Conservation (phyloP, 768 basidiomycete genomes). For the Lyophyllum shimeji region DNA sequence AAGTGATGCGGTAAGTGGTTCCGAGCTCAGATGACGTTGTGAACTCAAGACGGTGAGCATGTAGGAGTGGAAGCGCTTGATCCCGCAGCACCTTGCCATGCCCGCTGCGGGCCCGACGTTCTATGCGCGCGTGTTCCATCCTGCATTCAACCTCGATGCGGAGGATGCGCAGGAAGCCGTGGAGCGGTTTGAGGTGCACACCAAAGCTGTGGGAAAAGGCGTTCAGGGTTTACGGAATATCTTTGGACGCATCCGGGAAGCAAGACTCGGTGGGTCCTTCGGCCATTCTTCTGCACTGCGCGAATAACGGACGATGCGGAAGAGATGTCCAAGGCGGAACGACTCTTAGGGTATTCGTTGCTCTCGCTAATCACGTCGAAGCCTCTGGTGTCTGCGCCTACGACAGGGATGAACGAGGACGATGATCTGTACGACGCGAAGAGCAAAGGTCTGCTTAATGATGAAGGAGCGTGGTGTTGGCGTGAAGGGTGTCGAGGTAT, state of each 20-base stretch:
- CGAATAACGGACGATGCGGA: background rate
- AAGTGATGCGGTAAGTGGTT: conserved; percentile 60
- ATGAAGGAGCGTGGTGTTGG: conserved; percentile 87
- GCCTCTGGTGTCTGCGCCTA: conserved; percentile 49
- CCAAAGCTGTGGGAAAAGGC: conserved; percentile 63
- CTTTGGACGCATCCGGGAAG: conserved; percentile 63
- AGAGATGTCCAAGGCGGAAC: conserved; percentile 82
- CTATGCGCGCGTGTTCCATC: conserved; percentile 80
- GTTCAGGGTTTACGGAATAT: conserved; percentile 65
- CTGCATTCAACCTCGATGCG: conserved; percentile 77
- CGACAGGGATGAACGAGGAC: conserved; percentile 47
- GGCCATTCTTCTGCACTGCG: background rate
- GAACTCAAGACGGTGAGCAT: background rate
- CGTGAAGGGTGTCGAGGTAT: conserved; percentile 71
- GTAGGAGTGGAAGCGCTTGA: conserved; percentile 71
- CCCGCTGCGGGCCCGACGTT: conserved; percentile 74
- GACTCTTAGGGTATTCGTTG: conserved; percentile 70
- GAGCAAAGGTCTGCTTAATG: conserved; percentile 61
- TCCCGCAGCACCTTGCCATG: conserved; percentile 58
- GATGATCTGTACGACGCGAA: conserved; percentile 40
- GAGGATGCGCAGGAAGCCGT: conserved; percentile 64
- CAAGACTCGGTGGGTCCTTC: conserved; percentile 53
- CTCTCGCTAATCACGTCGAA: conserved; percentile 75
- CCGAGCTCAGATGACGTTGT: background rate
- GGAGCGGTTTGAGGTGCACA: conserved; percentile 65